Base-by-base conservation (phyloP, 306 rosid genomes). In the Astragalus glycyphyllos region DNA sequence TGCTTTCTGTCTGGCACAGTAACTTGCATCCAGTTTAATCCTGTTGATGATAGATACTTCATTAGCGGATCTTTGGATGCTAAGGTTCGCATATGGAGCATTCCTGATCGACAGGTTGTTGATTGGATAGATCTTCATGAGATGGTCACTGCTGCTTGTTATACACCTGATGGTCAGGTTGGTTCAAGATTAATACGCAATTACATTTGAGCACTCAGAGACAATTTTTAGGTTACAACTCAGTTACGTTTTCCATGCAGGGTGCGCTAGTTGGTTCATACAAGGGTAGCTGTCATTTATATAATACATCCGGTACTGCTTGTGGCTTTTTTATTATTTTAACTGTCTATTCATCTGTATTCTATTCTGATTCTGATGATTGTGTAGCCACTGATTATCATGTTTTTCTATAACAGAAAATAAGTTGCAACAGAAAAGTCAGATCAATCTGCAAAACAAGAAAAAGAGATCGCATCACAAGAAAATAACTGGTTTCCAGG, bases 11-110 rank as follows among this genome's bases (percentile, higher is more conserved):
- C 79, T 78, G 78, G 65, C 70, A 73, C 99, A 95, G 99, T 95
- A 77, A 95, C 99, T 61, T 95, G 99, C 92, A 95, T 95, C 96
- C 99, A 95, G 89, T 95, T 95, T 80, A 91, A 95, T 84, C 99
- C 99, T 67, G 89, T 89, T 78, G 97, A 95, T 80, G 99, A 95
- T 85, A 84, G 83, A 69, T 95, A 87, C 88, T 95, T 95, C 97
- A 95, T 95, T 71, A 95, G 99, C 31, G 99, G 99, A 79, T 95
- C 99, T 3, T 86, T 95, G 84, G 99, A 95, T 79, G 88, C 88
- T 37, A 95, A 95, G 82, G 99, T 95, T 76, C 99, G 99, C 59
- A 91, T 95, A 74, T 95, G 99, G 99, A 95, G 96, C 84, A 89
- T 95, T 74, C 90, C 91, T 48, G 92, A 91, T 75, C 91, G 81